Conservation (phyloP, 768 basidiomycete species). For the Boletus barrowsii region DNA sequence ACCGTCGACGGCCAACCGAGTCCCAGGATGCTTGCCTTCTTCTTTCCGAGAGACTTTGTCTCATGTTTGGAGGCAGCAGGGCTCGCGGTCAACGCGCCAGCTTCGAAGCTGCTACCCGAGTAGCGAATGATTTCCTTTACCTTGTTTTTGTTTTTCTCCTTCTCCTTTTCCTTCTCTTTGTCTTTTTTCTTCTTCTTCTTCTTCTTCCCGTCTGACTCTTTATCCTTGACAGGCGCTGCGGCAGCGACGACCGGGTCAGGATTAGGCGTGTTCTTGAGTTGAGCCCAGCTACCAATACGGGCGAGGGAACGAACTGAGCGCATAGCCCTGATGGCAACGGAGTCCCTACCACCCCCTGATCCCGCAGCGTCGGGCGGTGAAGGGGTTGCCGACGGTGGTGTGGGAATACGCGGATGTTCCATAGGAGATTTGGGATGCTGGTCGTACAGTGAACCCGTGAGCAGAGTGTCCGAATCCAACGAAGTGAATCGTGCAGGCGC, state of each 20-base stretch:
- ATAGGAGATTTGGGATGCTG: conserved; percentile 13
- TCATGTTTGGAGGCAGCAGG: conserved; percentile 24
- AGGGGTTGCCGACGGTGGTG: conserved; percentile 31
- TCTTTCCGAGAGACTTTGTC: conserved; percentile 43
- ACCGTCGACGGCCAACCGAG: conserved; percentile 59
- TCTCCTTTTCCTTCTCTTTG: conserved; percentile 17
- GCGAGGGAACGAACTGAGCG: conserved; percentile 71
- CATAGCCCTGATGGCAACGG: conserved; percentile 78
- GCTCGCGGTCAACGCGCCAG: conserved; percentile 49
- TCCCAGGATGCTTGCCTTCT: conserved; percentile 61
- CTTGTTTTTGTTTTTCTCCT: conserved; percentile 28
- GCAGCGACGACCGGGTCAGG: conserved; percentile 24
- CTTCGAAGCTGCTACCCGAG: conserved; percentile 67
- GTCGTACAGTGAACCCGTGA: conserved; percentile 21
- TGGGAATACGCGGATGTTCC: conserved; percentile 16
- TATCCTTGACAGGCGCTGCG: conserved; percentile 28
- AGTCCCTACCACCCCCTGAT: conserved; percentile 41
- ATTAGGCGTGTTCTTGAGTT: conserved; percentile 43
- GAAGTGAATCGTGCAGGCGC: conserved; percentile 61
- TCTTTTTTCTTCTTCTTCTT: conserved; percentile 40
- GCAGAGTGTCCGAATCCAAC: conserved; percentile 44
- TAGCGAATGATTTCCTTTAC: conserved; percentile 37
- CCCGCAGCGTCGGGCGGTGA: conserved; percentile 34
- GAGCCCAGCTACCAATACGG: conserved; percentile 69
- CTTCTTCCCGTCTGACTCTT: conserved; percentile 32